Base-by-base conservation (phyloP, 2,329 filamentous ascomycete genomes). In the Colletotrichum theobromicola region DNA sequence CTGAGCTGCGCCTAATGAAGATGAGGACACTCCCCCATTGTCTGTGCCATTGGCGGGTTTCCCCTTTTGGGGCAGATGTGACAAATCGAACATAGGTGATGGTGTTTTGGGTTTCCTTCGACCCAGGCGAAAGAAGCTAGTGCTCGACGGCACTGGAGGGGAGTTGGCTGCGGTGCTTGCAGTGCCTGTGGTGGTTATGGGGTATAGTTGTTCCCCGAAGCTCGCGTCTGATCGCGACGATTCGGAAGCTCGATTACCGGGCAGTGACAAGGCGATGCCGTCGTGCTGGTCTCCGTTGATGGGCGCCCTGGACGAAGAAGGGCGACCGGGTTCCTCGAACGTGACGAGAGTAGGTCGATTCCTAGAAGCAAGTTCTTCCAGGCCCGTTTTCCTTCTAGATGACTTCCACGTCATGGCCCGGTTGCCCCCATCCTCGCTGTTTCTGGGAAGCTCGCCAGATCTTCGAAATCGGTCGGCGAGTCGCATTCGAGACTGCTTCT, bases 151-250 rank as follows among this genome's bases (percentile, higher is more conserved):
- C 16, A 90, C 85, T 12, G 63, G 60, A 24, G 66, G 68, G 18
- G 70, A 73, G 34, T 89, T 91, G 76, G 94, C 85, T 5, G 82
- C 91, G 13, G 92, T 93, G 8, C 30, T 18, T 34, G 30, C 30
- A 15, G 57, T 91, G 76, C 94, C 85, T 5, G 82, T 91, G 13
- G 92, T 93, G 8, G 91, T 92, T 58, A 88, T 92, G 67, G 88
- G 90, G 61, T 86, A 89, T 76, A 86, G 89, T 83, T 90, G 90
- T 79, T 96, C 93, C 55, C 89, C 91, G 18, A 93, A 94, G 84
- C 94, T 98, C 58, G 91, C 94, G 82, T 98, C 96, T 32, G 96
- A 98, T 77, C 94, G 91, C 3, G 95, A 98, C 2, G 96, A 98
- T 80, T 98, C 96, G 18, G 76, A 77, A 24, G 62, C 70, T 57